These are phyloP conservation scores for Fistulinella prunicolor DNA, from an alignment of 768 basidiomycete genomes.

Conservation along the genomic window DNA sequence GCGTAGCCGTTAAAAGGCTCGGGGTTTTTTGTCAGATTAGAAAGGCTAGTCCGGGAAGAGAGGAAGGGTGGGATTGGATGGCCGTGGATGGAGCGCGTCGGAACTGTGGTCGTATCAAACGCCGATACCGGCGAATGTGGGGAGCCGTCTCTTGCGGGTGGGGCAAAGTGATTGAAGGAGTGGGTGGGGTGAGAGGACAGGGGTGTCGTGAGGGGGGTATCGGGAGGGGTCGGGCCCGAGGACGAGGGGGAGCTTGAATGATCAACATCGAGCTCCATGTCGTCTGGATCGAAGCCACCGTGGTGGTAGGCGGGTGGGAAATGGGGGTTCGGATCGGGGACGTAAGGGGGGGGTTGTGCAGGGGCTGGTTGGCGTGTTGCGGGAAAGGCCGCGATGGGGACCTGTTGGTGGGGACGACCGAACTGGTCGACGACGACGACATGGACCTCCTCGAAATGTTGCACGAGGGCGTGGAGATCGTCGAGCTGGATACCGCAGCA, in stretches of 20 bases:
- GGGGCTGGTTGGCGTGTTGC: slow-evolving; percentile 31
- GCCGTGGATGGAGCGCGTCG: slow-evolving; percentile 40
- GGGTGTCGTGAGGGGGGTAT: slow-evolving; percentile 45
- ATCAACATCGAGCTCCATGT: slow-evolving; percentile 78
- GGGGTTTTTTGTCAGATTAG: slow-evolving; percentile 32
- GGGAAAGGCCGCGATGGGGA: slow-evolving; percentile 32
- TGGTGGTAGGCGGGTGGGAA: slow-evolving; percentile 33
- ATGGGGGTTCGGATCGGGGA: slow-evolving; percentile 23
- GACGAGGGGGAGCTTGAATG: slow-evolving; percentile 54
- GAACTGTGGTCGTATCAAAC: slow-evolving; percentile 53
- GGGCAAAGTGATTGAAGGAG: slow-evolving; percentile 32
- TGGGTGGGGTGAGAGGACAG: slow-evolving; percentile 34
- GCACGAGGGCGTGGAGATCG: slow-evolving; percentile 79
- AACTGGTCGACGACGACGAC: slow-evolving; percentile 66
- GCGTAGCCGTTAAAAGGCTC: slow-evolving; percentile 71
- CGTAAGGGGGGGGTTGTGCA: slow-evolving; percentile 31
- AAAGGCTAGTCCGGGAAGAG: slow-evolving; percentile 27
- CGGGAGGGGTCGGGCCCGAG: slow-evolving; percentile 35
- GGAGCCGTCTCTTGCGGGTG: slow-evolving; percentile 27
- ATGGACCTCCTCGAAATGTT: slow-evolving; percentile 91
- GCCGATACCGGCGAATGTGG: slow-evolving; percentile 41
- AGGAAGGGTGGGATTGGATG: slow-evolving; percentile 36
- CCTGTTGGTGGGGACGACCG: slow-evolving; percentile 33
- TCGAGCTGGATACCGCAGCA: slow-evolving; percentile 82
- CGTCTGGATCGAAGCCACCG: slow-evolving; percentile 63